Evolutionary conservation across 768 basidiomycete genomes (phyloP).

Genomic region (Sistotremastrum niveocremeum): DNA sequence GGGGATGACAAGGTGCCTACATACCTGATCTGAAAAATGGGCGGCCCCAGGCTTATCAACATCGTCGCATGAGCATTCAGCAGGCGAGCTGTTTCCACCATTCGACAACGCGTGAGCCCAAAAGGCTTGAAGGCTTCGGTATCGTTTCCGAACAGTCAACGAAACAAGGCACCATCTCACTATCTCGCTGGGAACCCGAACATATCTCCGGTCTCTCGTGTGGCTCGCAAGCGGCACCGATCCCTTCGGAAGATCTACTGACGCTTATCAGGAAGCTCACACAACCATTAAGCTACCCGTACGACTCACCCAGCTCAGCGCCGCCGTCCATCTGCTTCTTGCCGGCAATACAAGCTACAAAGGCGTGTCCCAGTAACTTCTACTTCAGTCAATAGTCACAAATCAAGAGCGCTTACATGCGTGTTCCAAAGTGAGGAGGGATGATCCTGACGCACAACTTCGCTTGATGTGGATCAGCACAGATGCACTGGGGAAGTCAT

Average conservation of each 20-base stretch:
- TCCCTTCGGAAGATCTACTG: conserved; percentile 11
- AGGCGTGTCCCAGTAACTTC: conserved; percentile 13
- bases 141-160: neutral
- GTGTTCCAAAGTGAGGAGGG: conserved; percentile 24
- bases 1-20: too few species aligned
- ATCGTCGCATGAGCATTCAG: too few species aligned
- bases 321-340: conserved; percentile 18
- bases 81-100: too few species aligned
- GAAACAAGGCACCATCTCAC: conserved; percentile 12
- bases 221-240: conserved; percentile 11
- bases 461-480: conserved; percentile 25
- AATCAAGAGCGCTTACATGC: conserved; percentile 26
- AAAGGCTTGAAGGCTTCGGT: conserved; percentile 7
- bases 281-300: conserved; percentile 17
- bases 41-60: too few species aligned
- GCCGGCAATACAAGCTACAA: conserved; percentile 8
- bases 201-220: conserved; percentile 8
- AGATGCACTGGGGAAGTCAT: conserved; percentile 21
- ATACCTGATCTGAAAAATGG: too few species aligned
- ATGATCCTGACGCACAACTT: conserved; percentile 19
- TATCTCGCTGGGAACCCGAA: neutral
- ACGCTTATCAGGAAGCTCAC: conserved; percentile 18
- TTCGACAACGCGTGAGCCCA: too few species aligned
- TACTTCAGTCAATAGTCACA: conserved; percentile 22
- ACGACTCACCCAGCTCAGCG: conserved; percentile 17